Base-by-base conservation (phyloP, 1,284 basidiomycete species). In the Entoloma clypeatum region DNA sequence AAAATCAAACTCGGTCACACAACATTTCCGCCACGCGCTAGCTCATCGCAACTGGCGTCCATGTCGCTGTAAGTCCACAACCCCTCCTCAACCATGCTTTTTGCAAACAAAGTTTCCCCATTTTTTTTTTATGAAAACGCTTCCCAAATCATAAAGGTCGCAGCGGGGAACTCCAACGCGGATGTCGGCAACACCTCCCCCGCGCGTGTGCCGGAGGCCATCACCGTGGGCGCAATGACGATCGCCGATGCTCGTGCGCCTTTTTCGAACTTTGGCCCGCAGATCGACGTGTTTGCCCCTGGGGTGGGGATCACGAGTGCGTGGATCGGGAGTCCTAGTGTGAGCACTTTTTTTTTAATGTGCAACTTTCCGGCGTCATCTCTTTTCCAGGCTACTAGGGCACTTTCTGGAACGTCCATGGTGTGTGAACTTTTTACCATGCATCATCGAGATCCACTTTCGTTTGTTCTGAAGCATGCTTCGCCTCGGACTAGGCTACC, bases 171-270 rank as follows among this genome's bases (percentile, higher is more conserved):
- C 61, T 60, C 72, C 57, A 71, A 72, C 58, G 63, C 67, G 43
- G 74, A 81, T 50, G 79, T 79, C 1, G 83, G 77, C 69, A 69
- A 70, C 58, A 82, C 79, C 62, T 88, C 85, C 18, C 86, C 86
- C 34, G 86, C 86, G 31, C 70, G 75, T 19, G 72, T 79, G 21
- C 64, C 74, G 54, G 69, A 73, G 50, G 85, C 85, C 40, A 72
- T 90, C 55, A 90, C 87, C 21, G 85, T 92, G 48, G 88, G 86
- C 44, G 85, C 85, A 4, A 79, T 78, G 14, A 81, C 78, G 28
- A 71, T 86, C 46, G 69, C 62, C 35, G 87, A 92, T 59, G 76
- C 77, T 53, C 75, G 82, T 37, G 86, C 88, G 25, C 86, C 83
- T 69, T 90, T 90, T 73, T 81, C 77, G 54, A 86, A 85, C 74